These are phyloP conservation scores for Diaporthe capsici DNA, from an alignment of 2,329 filamentous ascomycete genomes.

Conservation along the genomic window DNA sequence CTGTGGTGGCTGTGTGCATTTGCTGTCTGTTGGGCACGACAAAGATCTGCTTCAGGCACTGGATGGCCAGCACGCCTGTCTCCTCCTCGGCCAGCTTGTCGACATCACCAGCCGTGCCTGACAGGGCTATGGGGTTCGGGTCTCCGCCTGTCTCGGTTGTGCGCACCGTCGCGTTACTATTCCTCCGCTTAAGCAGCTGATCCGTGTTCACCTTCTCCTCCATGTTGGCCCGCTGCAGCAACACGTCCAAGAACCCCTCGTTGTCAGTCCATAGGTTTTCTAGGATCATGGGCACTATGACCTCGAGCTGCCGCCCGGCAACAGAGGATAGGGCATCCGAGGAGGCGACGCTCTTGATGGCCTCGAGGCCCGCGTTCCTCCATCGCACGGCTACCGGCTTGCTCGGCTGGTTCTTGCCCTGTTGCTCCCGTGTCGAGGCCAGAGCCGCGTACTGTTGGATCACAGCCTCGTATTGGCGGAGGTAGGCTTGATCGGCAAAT, in stretches of 20 bases:
- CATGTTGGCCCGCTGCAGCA: constrained; percentile 76
- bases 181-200: constrained; percentile 74
- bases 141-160: constrained; percentile 76
- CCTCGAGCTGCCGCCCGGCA: constrained; percentile 80
- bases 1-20: constrained; percentile 81
- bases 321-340: constrained; percentile 85
- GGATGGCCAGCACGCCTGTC: constrained; percentile 85
- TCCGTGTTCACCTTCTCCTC: constrained; percentile 79
- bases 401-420: constrained; percentile 70
- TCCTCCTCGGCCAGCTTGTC: constrained; percentile 93
- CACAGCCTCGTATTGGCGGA: constrained; percentile 85
- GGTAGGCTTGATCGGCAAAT: constrained; percentile 87
- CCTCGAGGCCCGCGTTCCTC: constrained; percentile 80
- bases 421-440: constrained; percentile 73
- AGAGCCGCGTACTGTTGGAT: constrained; percentile 85
- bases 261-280: constrained; percentile 87
- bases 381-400: constrained; percentile 84
- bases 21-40: constrained; percentile 85
- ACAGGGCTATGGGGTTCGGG: constrained; percentile 79
- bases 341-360: constrained; percentile 84
- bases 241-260: constrained; percentile 76
- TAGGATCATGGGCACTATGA: constrained; percentile 87
- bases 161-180: constrained; percentile 83
- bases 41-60: constrained; percentile 90
- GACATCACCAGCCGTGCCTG: constrained; percentile 86